A percentile compares a stretch with the other conserved stretches of the same genome.
Evolutionary conservation across 2,329 filamentous ascomycete species (phyloP).

Genomic region (Stemphylium beticola): DNA sequence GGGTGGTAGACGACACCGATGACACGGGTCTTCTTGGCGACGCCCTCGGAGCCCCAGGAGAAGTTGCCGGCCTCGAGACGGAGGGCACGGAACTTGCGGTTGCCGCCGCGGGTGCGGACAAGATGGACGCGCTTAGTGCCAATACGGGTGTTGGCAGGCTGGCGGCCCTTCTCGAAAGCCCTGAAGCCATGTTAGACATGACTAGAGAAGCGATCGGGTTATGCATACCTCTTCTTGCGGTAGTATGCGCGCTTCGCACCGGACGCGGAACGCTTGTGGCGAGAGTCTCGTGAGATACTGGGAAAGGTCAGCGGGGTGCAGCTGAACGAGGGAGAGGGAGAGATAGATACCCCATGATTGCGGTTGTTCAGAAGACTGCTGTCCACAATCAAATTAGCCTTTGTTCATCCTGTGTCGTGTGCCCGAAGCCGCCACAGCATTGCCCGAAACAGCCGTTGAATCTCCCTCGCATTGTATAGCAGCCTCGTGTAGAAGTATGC

Average conservation of each 20-base stretch:
- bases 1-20: constrained; percentile 99
- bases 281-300: constrained; percentile 99
- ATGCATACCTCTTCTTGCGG: constrained; percentile 66
- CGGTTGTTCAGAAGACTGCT: constrained; percentile 55
- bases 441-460: constrained; percentile 8
- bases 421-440: constrained; percentile 22
- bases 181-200: constrained; percentile 72
- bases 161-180: constrained; percentile 99
- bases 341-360: constrained; percentile 59
- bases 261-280: constrained; percentile 99
- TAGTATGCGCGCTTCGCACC: constrained; percentile 81
- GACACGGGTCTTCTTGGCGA: constrained; percentile 98
- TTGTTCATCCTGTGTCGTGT: constrained; percentile 12
- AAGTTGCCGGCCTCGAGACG: constrained; percentile 99
- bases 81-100: constrained; percentile 99
- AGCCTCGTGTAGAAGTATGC: constrained; percentile 21
- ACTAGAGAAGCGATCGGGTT: constrained; percentile 70
- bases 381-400: constrained; percentile 38
- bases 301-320: constrained; percentile 44
- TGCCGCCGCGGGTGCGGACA: constrained; percentile 95
- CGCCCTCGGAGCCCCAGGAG: constrained; percentile 97
- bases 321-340: constrained; percentile 5
- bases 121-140: constrained; percentile 95
- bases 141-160: constrained; percentile 99
- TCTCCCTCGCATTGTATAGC: constrained; percentile 5